Evolutionary conservation across 768 basidiomycete species (phyloP).

Genomic region (Mycena belliarum): DNA sequence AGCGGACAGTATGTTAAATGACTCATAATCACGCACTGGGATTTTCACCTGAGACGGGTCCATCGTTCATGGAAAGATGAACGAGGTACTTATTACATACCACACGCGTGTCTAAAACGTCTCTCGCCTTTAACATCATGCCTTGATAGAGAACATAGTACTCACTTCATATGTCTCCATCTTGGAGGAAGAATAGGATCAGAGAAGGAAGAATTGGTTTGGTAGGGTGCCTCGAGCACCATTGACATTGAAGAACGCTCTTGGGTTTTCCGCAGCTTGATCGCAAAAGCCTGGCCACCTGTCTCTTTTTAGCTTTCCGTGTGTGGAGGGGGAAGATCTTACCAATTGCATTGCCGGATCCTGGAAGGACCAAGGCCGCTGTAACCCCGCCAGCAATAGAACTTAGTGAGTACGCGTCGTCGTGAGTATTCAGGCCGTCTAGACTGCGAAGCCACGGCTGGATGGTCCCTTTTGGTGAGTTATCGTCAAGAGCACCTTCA

Average conservation of each 20-base stretch:
- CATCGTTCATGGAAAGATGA: neutral
- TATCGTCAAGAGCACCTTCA: conserved; percentile 53
- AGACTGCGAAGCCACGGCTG: conserved; percentile 70
- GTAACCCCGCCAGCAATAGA: conserved; percentile 81
- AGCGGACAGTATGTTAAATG: neutral
- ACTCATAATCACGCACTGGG: conserved; percentile 38
- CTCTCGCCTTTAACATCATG: neutral
- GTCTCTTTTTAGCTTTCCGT: conserved; percentile 75
- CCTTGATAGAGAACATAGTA: conserved; percentile 24
- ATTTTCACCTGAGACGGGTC: conserved; percentile 47
- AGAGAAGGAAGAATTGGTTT: conserved; percentile 51
- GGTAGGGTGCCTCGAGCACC: conserved; percentile 74
- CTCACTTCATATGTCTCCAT: conserved; percentile 79
- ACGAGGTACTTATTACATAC: conserved; percentile 34
- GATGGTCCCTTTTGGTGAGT: conserved; percentile 49
- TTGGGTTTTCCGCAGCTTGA: conserved; percentile 74
- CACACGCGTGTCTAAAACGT: conserved; percentile 53
- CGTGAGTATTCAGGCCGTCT: conserved; percentile 82
- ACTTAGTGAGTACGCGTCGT: conserved; percentile 62
- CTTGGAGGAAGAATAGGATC: conserved; percentile 49
- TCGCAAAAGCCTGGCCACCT: conserved; percentile 72
- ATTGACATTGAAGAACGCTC: conserved; percentile 74
- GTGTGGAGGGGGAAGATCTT: neutral
- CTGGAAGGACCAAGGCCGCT: conserved; percentile 74
- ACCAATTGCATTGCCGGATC: conserved; percentile 68